Percentiles rank a stretch among this genome's conserved stretches.
Evolutionary conservation across 1,284 basidiomycete species (phyloP).

Genomic region (Caloboletus inedulis): DNA sequence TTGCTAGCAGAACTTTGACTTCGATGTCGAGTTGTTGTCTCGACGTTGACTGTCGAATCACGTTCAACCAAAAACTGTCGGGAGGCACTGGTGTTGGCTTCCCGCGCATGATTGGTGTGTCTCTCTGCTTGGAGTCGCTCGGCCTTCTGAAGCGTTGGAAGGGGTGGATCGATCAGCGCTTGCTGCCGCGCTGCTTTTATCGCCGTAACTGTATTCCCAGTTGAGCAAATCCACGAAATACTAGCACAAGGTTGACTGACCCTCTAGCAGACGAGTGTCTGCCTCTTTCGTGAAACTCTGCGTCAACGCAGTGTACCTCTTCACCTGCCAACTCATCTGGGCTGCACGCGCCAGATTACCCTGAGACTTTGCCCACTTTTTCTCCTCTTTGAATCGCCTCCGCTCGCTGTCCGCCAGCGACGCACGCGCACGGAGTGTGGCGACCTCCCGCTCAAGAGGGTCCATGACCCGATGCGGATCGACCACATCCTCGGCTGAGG

Average conservation of each 20-base stretch:
- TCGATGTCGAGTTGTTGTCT: slow-evolving; percentile 25
- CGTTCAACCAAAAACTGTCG: slow-evolving; percentile 32
- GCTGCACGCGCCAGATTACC: slow-evolving; percentile 68
- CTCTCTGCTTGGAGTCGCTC: slow-evolving; percentile 26
- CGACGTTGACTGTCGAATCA: slow-evolving; percentile 27
- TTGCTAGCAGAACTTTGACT: slow-evolving; percentile 31
- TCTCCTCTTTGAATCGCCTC: slow-evolving; percentile 75
- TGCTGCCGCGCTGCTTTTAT: slow-evolving; percentile 27
- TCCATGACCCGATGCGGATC: slow-evolving; percentile 56
- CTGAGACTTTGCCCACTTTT: slow-evolving; percentile 76
- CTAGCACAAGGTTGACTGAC: slow-evolving; percentile 34
- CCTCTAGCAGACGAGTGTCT: slow-evolving; percentile 66
- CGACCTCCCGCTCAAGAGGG: slow-evolving; percentile 67
- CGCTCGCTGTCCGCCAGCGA: slow-evolving; percentile 78
- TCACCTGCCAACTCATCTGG: slow-evolving; percentile 78
- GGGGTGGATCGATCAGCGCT: slow-evolving; percentile 8
- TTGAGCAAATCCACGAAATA: slow-evolving; percentile 18
- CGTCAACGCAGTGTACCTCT: slow-evolving; percentile 72
- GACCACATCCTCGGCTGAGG: slow-evolving; percentile 56
- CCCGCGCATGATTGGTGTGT: slow-evolving; percentile 31
- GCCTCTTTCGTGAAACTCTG: slow-evolving; percentile 77
- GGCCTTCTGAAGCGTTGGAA: slow-evolving; percentile 23
- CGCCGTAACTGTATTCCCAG: slow-evolving; percentile 23
- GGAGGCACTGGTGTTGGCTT: slow-evolving; percentile 15
- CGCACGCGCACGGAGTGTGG: slow-evolving; percentile 66